Percentiles rank a stretch among this genome's conserved stretches.
These are phyloP conservation scores for Flaveria brownii DNA, from an alignment of 129 eudicot genomes.

Conservation along the genomic window DNA sequence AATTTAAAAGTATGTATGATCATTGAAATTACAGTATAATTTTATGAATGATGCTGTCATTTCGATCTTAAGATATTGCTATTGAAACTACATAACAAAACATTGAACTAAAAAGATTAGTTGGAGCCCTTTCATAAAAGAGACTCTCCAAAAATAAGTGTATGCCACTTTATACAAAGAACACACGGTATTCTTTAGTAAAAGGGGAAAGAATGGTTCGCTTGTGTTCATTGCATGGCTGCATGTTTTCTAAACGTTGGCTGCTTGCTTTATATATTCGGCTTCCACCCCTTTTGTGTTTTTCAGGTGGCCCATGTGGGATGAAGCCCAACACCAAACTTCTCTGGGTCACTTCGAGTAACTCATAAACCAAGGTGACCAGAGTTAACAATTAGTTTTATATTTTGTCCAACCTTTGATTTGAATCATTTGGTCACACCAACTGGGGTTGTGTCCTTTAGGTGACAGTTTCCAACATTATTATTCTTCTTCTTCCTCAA, in stretches of 20 bases:
- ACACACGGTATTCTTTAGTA: slow-evolving; percentile 91
- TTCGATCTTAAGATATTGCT: too few species aligned
- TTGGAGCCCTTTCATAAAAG: neutral
- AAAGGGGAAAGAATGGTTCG: slow-evolving; percentile 89
- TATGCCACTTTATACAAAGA: slow-evolving; percentile 27
- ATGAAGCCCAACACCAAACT: neutral
- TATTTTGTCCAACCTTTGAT: too few species aligned
- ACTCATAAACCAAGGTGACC: neutral
- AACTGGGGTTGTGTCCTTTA: too few species aligned
- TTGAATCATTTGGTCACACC: too few species aligned
- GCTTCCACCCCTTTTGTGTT: neutral
- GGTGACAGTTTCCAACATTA: too few species aligned
- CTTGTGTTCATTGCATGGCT: slow-evolving; percentile 60
- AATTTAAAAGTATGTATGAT: too few species aligned
- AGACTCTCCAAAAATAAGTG: neutral
- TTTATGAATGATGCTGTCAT: too few species aligned
- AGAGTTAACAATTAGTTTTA: too few species aligned
- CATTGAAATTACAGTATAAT: too few species aligned
- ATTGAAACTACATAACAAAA: neutral
- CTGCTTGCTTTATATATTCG: neutral
- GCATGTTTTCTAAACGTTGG: neutral
- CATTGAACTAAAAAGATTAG: neutral
- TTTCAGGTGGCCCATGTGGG: neutral
- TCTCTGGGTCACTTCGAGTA: neutral
- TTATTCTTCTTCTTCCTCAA: too few species aligned